These are phyloP conservation scores for Euphrasia arctica DNA, from an alignment of 305 asterid genomes.

Conservation along the genomic window DNA sequence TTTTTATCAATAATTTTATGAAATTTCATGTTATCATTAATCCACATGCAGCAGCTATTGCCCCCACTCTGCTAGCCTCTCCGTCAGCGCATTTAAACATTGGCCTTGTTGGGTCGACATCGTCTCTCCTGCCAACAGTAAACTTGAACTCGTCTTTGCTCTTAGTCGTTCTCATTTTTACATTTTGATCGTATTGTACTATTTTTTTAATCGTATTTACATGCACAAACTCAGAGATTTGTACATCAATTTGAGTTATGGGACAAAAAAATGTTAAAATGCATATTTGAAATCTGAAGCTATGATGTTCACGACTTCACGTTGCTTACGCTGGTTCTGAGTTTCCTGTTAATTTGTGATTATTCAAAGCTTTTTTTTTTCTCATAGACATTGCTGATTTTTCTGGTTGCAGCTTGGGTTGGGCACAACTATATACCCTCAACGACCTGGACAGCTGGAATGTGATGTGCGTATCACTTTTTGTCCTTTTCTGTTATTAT, in stretches of 20 bases:
- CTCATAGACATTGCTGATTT: slow-evolving; percentile 25
- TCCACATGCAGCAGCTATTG: slow-evolving; percentile 52
- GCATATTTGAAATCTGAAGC: slow-evolving; percentile 22
- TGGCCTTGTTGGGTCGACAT: slow-evolving; percentile 60
- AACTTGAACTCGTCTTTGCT: slow-evolving; percentile 21
- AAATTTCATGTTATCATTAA: slow-evolving; percentile 33
- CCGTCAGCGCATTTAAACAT: slow-evolving; percentile 61
- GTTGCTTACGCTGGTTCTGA: slow-evolving; percentile 11
- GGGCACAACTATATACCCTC: slow-evolving; percentile 62
- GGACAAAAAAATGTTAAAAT: neutral
- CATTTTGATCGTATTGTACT: slow-evolving; percentile 1
- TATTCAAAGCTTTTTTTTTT: slow-evolving; percentile 9
- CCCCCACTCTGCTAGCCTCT: slow-evolving; percentile 56
- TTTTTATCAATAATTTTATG: slow-evolving; percentile 22
- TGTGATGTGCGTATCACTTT: slow-evolving; percentile 70
- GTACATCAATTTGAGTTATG: slow-evolving; percentile 20
- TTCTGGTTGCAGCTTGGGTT: slow-evolving; percentile 71
- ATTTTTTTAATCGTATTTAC: neutral
- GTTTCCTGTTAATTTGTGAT: slow-evolving; percentile 9
- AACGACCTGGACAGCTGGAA: slow-evolving; percentile 84
- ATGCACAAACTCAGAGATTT: neutral
- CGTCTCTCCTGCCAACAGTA: slow-evolving; percentile 74
- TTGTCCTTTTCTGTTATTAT: slow-evolving; percentile 6
- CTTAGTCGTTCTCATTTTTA: slow-evolving; percentile 19
- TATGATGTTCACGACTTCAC: slow-evolving; percentile 3